Percentiles rank a stretch among this genome's conserved stretches.
These are phyloP conservation scores for Calonectria hongkongensis DNA, from an alignment of 2,329 filamentous ascomycete species.

Conservation along the genomic window DNA sequence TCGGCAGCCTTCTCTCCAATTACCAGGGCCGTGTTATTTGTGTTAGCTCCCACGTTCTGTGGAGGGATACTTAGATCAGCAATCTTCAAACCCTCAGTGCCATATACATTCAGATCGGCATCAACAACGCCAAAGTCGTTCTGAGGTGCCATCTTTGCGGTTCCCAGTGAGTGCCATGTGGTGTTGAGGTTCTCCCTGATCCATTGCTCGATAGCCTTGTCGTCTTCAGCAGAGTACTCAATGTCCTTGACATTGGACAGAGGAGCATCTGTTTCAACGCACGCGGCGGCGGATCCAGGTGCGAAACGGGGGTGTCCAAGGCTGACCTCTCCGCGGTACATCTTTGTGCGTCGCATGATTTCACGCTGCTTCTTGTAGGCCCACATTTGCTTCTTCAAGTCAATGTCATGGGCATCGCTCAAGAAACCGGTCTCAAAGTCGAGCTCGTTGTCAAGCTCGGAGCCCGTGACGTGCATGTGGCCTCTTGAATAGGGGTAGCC, in stretches of 20 bases:
- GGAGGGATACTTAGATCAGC: slow-evolving; percentile 63
- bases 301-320: slow-evolving; percentile 67
- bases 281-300: slow-evolving; percentile 61
- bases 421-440: slow-evolving; percentile 77
- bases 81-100: slow-evolving; percentile 63
- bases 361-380: slow-evolving; percentile 80
- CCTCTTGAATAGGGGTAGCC: slow-evolving; percentile 72
- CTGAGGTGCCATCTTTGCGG: slow-evolving; percentile 66
- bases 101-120: slow-evolving; percentile 64
- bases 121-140: slow-evolving; percentile 63
- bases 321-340: slow-evolving; percentile 70
- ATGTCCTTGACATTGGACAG: slow-evolving; percentile 62
- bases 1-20: slow-evolving; percentile 69
- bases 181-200: slow-evolving; percentile 64
- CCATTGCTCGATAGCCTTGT: slow-evolving; percentile 68
- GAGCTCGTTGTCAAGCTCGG: slow-evolving; percentile 63
- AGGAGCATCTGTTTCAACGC: slow-evolving; percentile 67
- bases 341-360: slow-evolving; percentile 73
- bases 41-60: slow-evolving; percentile 67
- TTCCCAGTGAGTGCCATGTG: slow-evolving; percentile 68
- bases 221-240: slow-evolving; percentile 69
- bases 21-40: slow-evolving; percentile 68
- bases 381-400: slow-evolving; percentile 78
- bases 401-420: slow-evolving; percentile 73
- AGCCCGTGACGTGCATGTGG: slow-evolving; percentile 74